Conservation (phyloP, 2,329 filamentous ascomycete species). For the Apiospora arundinis region DNA sequence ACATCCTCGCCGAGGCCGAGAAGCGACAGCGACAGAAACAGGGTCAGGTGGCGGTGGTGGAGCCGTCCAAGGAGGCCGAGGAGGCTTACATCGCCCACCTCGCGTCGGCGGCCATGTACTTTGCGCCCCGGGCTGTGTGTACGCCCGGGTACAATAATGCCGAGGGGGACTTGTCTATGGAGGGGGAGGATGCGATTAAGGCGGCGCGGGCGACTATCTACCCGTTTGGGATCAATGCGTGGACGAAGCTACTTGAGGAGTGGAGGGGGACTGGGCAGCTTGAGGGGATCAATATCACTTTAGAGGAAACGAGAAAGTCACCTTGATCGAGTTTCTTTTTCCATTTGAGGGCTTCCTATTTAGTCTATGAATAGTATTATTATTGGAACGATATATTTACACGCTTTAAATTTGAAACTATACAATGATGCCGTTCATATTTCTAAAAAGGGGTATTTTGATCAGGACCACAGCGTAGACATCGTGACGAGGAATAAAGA, state of each 20-base stretch:
- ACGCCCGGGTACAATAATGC: slow-evolving; percentile 3
- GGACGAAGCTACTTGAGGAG: not conserved
- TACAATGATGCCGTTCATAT: not conserved
- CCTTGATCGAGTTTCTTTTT: not conserved
- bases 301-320: not conserved
- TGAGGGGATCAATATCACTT: not conserved
- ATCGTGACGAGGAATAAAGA: not conserved
- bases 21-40: not conserved
- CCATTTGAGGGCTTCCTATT: no score
- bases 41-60: not conserved
- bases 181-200: not conserved
- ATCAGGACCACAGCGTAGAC: not conserved
- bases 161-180: not conserved
- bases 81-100: slow-evolving; percentile 11
- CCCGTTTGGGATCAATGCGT: not conserved
- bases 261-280: not conserved
- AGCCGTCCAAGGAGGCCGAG: slow-evolving; percentile 19
- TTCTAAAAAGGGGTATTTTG: not conserved
- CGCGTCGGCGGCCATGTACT: not conserved
- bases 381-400: no score
- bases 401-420: no score
- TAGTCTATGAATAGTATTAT: no score
- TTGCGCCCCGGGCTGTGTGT: not conserved
- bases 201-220: not conserved
- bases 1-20: slow-evolving; percentile 6